Conservation (phyloP, 768 basidiomycete genomes). For the Lanmaoa rubissima region DNA sequence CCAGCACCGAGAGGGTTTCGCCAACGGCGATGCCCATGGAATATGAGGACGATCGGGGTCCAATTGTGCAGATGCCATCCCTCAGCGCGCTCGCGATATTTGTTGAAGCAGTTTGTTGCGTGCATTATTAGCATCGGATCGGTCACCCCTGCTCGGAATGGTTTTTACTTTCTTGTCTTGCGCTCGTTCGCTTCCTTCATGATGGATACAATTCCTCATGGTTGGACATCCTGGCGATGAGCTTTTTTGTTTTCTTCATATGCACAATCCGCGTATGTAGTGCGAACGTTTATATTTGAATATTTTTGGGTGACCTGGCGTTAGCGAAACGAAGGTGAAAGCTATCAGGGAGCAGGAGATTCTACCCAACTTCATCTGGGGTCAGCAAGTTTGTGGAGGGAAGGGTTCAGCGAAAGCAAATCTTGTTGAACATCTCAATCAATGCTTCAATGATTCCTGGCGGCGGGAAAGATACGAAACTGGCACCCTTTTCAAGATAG, state of each 20-base stretch:
- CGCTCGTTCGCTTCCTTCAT: background rate
- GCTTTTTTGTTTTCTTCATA: background rate
- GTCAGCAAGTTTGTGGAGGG: background rate
- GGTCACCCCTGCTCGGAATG: background rate
- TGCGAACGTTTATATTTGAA: background rate
- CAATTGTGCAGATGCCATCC: background rate
- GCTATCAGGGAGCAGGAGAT: background rate
- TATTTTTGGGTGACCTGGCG: background rate
- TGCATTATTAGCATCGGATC: background rate
- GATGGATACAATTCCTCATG: background rate
- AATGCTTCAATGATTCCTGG: background rate
- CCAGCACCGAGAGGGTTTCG: background rate
- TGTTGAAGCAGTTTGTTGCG: background rate
- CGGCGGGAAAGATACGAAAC: background rate
- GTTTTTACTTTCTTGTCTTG: background rate
- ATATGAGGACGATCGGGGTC: constrained; percentile 3
- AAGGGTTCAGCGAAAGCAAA: background rate
- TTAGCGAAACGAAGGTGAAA: background rate
- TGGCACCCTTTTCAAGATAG: background rate
- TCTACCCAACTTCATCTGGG: background rate
- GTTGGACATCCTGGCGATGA: background rate
- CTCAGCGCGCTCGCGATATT: background rate
- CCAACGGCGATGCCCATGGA: constrained; percentile 25
- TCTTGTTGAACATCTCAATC: background rate
- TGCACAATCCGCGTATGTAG: background rate